Percentiles rank a stretch among this genome's conserved stretches.
Evolutionary conservation across 306 rosid genomes (phyloP).

Genomic region (Glycine latifolia): DNA sequence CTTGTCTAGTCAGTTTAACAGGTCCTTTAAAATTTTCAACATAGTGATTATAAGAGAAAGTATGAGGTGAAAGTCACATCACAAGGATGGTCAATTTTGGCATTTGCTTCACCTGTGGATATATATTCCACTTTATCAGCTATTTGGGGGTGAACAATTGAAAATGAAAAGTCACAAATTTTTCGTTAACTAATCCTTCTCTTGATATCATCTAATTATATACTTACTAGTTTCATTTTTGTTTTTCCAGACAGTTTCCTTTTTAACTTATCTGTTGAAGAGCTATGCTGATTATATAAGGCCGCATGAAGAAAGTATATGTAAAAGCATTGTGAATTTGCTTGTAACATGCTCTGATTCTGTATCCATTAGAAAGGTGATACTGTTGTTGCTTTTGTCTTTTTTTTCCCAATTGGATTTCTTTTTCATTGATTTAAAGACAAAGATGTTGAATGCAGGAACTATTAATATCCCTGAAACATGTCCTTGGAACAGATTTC

Average conservation of each 20-base stretch:
- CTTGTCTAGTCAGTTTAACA: background rate
- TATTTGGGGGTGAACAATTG: constrained; percentile 21
- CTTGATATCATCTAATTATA: constrained; percentile 22
- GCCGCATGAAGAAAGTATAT: constrained; percentile 99
- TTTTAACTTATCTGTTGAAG: constrained; percentile 92
- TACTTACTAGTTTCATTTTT: constrained; percentile 44
- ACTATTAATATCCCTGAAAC: constrained; percentile 89
- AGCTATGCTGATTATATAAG: constrained; percentile 94
- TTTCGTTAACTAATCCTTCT: constrained; percentile 29
- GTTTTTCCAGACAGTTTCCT: constrained; percentile 90
- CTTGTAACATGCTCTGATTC: constrained; percentile 98
- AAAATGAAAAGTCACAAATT: background rate
- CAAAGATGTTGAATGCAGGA: constrained; percentile 72
- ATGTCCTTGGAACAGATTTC: constrained; percentile 98
- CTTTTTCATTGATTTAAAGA: constrained; percentile 33
- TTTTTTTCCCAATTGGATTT: constrained; percentile 24
- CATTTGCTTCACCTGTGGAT: background rate
- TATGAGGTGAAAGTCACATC: background rate
- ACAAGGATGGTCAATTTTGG: background rate
- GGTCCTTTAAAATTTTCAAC: background rate
- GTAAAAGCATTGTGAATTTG: constrained; percentile 97
- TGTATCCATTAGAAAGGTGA: constrained; percentile 95
- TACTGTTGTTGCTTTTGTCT: constrained; percentile 29
- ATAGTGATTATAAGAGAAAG: background rate
- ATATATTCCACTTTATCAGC: constrained; percentile 34